Conservation (phyloP, 176 grass and related monocot species). For the Paspalum vaginatum region DNA sequence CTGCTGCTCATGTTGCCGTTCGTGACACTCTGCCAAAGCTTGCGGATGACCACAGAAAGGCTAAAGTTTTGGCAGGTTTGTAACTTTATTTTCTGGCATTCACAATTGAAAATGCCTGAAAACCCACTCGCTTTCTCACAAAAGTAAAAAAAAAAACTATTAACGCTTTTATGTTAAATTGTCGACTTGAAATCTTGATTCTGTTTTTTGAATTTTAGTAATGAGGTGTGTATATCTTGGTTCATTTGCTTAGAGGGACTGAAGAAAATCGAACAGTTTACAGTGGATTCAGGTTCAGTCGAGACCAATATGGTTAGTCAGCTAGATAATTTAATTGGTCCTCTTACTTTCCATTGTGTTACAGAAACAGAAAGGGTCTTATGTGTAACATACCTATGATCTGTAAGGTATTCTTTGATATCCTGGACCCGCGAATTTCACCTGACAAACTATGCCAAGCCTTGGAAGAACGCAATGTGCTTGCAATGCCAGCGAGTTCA, state of each 20-base stretch:
- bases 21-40: constrained; percentile 72
- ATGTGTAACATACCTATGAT: neutral
- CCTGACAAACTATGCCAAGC: constrained; percentile 68
- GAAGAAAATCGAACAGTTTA: constrained; percentile 73
- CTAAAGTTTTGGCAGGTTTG: constrained; percentile 82
- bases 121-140: neutral
- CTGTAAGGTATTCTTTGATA: constrained; percentile 73
- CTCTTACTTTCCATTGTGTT: neutral
- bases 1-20: constrained; percentile 78
- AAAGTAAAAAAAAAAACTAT: neutral
- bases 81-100: neutral
- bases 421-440: constrained; percentile 56
- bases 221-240: neutral
- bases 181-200: neutral
- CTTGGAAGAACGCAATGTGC: constrained; percentile 68
- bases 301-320: constrained; percentile 85
- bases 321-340: neutral
- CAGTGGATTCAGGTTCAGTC: constrained; percentile 56
- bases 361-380: neutral
- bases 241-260: constrained; percentile 65
- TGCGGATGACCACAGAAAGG: constrained; percentile 77
- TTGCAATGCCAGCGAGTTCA: constrained; percentile 74
- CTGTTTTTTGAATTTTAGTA: neutral
- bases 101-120: neutral
- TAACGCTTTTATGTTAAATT: neutral